Base-by-base conservation (phyloP, 441 rosid genomes). In the Brassica hybrid region DNA sequence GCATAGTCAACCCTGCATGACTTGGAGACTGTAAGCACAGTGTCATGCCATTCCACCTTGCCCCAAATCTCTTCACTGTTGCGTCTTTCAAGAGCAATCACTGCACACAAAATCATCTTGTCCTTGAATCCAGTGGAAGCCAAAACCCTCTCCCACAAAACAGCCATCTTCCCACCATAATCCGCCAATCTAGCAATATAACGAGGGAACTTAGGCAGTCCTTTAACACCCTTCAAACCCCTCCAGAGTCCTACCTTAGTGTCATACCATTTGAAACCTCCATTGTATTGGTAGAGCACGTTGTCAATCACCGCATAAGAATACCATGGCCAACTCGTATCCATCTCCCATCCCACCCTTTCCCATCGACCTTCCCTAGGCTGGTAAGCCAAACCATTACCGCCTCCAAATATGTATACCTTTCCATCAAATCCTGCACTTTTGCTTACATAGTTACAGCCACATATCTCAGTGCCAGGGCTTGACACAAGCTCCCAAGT, bases 31-130 rank as follows among this genome's bases (percentile, higher is more conserved):
- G 30, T 23, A 56, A 65, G 72, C 30, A 74, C 32, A 0, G 30
- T 2, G 18, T 23, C 77, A 36, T 2, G 6, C 77, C 72, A 74
- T 65, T 74, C 65, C 7, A 74, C 77, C 57, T 74, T 65, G 9
- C 77, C 65, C 65, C 56, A 56, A 21, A 65, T 36, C 65, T 65
- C 71, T 36, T 54, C 57, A 65, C 6, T 6, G 27, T 54, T 11
- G 6, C 17, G 71, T 13, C 58, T 74, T 52, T 74, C 71, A 56
- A 74, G 57, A 5, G 30, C 17, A 65, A 74, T 23, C 27, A 36
- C 71, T 1, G 57, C 65, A 0, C 58, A 74, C 57, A 13, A 16
- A 1, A 74, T 11, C 65, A 23, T 1, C 71, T 36, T 74, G 1
- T 52, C 27, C 64, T 34, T 62, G 1, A 2, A 6, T 4, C 57